Evolutionary conservation across 108 stramenopile species (phyloP).

Genomic region (Fistulifera pelliculosa): DNA sequence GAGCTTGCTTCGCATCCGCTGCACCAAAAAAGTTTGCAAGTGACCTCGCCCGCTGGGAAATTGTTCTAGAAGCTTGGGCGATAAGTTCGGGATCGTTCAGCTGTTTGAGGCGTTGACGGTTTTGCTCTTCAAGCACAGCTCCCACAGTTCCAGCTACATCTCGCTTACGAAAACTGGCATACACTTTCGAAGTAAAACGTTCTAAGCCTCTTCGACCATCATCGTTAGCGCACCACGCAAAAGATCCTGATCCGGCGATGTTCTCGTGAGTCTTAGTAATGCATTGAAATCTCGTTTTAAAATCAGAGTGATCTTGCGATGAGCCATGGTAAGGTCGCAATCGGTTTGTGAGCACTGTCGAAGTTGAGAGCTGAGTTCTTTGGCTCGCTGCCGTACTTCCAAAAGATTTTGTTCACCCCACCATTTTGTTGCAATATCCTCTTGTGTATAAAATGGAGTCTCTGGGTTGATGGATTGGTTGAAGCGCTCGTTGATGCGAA

Average conservation of each 20-base stretch:
- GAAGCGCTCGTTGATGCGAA: neutral
- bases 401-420: neutral
- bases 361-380: neutral
- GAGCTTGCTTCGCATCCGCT: slow-evolving; percentile 3
- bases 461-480: neutral
- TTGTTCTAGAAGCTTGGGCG: neutral
- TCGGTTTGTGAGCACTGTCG: neutral
- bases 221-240: neutral
- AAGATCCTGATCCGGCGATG: slow-evolving; percentile 7
- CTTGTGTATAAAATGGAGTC: neutral
- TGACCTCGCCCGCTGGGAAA: neutral
- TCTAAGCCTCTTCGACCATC: slow-evolving; percentile 6
- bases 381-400: neutral
- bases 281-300: neutral
- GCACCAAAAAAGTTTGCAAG: slow-evolving; percentile 1
- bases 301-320: slow-evolving; percentile 1
- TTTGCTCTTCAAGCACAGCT: slow-evolving; percentile 1
- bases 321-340: slow-evolving; percentile 1
- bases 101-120: neutral
- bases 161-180: neutral
- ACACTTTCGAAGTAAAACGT: slow-evolving; percentile 5
- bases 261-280: neutral
- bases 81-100: slow-evolving; percentile 1
- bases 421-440: slow-evolving; percentile 2
- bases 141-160: neutral